phyloP scores from a whole-genome alignment of 345 rosid species.

The Pistacia integerrima region DNA sequence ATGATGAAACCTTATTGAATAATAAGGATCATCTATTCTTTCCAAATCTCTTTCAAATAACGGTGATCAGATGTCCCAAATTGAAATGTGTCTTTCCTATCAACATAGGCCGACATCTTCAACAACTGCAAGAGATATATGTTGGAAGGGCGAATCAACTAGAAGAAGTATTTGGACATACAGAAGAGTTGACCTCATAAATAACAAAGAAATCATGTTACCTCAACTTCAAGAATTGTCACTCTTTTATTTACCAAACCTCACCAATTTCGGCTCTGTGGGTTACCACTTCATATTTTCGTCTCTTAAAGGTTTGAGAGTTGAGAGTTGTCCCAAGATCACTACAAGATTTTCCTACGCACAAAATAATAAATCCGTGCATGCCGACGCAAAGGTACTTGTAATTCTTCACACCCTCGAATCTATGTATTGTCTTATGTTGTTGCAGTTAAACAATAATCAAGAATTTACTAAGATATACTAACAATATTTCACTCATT shows the following conservation, averaged over 20 bases:
- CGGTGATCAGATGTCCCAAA: background rate
- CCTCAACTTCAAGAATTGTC: background rate
- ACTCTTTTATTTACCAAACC: too few relatives aligned
- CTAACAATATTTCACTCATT: too few relatives aligned
- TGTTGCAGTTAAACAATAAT: too few relatives aligned
- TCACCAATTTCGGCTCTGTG: too few relatives aligned
- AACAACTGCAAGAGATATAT: background rate
- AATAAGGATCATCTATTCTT: background rate
- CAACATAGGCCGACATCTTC: background rate
- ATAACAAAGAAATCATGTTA: background rate
- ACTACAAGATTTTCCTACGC: background rate
- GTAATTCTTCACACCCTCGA: too few relatives aligned
- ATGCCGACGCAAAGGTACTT: background rate
- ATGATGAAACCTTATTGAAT: background rate
- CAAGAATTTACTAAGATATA: too few relatives aligned
- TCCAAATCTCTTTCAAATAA: background rate
- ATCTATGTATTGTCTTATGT: too few relatives aligned
- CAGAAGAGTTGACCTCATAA: background rate
- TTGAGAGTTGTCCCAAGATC: background rate
- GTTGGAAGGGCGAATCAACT: background rate
- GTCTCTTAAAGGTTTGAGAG: background rate
- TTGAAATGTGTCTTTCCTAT: background rate
- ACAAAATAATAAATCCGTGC: too few relatives aligned
- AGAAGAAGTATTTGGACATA: background rate
- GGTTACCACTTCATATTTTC: background rate